phyloP scores from a whole-genome alignment of 345 rosid species.

The Salix caprea region DNA sequence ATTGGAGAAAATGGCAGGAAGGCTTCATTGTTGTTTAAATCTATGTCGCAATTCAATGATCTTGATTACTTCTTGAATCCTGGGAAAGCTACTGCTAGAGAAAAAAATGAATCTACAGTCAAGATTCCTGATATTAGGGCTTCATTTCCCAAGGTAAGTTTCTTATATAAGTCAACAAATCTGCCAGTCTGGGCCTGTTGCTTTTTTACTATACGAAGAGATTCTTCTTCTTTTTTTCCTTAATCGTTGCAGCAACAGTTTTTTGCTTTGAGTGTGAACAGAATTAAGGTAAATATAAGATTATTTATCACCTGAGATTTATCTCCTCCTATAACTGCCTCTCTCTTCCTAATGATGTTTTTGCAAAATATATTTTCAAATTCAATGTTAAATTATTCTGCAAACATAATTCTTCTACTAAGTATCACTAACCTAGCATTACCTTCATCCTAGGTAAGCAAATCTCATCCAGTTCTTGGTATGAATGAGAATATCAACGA shows the following conservation, averaged over 20 bases:
- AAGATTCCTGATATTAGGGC: constrained; percentile 22
- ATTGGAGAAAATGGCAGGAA: constrained; percentile 36
- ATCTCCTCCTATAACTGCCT: background rate
- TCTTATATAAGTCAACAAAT: background rate
- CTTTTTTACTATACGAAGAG: too few species aligned
- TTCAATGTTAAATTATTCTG: constrained; percentile 3
- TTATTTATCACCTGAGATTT: background rate
- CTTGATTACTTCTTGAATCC: constrained; percentile 89
- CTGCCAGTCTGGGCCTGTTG: too few species aligned
- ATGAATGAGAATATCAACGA: constrained; percentile 19
- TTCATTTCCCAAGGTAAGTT: constrained; percentile 27
- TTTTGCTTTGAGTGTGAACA: too few species aligned
- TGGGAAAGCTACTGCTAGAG: constrained; percentile 39
- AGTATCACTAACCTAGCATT: constrained; percentile 4
- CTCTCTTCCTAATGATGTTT: background rate
- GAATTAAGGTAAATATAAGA: too few species aligned
- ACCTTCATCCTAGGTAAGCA: constrained; percentile 35
- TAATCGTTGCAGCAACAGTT: background rate
- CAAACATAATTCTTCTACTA: background rate
- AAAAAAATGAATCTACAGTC: constrained; percentile 29
- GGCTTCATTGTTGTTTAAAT: constrained; percentile 50
- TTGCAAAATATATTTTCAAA: background rate
- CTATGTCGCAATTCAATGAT: constrained; percentile 69
- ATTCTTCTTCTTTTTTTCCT: background rate
- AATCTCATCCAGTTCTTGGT: constrained; percentile 18